Base-by-base conservation (phyloP, 2,329 filamentous ascomycete species). In the Fusarium nygamai region DNA sequence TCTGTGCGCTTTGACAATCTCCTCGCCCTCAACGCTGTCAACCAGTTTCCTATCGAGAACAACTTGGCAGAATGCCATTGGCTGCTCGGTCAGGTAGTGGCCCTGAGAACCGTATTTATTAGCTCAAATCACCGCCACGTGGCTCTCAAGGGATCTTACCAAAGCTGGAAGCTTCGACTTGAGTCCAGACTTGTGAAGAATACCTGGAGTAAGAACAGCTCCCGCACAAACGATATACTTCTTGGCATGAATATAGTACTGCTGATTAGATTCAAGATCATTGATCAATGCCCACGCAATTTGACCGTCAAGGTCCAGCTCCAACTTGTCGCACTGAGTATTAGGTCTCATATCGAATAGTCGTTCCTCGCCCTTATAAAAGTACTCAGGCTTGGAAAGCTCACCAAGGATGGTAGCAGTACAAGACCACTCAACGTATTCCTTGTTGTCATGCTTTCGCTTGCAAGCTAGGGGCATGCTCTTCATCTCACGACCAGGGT, bases 381-480 rank as follows among this genome's bases (percentile, higher is more conserved):
- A 17, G 33, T 62, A 57, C 14, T 57, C 59, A 8, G 39, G 48
- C 19, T 22, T 38, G 0, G 63, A 54, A 1, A 65, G 46, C 1
- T 63, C 58, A 5, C 58, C 59, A 7, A 66, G 59, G 8, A 66
- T 41, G n/a, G 63, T 66, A 14, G 63, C 58, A 29, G 63, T 66
- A 19, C 59, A 62, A 29, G 63, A 54, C 63, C 63, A 64, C 34
- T 66, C 59, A 2, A 66, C 22, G 3, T 66, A 66, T 1, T 54
- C 34, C 2, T 54, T 44, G 17, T 65, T 63, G 5, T 4, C 19
- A 2, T 36, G 5, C 11, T 24, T 53, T 0, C 62, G 38, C 8
- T 63, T 44, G 6, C 62, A 65, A 5, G 62, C 46, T 0, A 65
- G 5, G 1, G 62, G 62, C 62, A 65, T 65, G 29, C 46, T 65